Base-by-base conservation (phyloP, 2,329 filamentous ascomycete genomes). In the Thelonectria blattea region DNA sequence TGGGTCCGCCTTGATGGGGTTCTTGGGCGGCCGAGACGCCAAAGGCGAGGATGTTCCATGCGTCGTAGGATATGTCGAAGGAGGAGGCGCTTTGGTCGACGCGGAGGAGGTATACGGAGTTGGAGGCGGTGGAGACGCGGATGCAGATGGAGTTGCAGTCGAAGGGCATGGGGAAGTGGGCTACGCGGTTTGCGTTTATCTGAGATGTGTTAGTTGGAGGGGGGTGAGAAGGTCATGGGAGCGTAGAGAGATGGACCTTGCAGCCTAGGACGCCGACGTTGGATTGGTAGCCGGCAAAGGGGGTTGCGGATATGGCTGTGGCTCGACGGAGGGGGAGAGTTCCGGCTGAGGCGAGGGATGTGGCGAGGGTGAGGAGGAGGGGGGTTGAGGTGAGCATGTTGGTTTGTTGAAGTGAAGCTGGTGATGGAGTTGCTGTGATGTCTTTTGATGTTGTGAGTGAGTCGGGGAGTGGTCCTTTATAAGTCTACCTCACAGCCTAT, bases 151-250 rank as follows among this genome's bases (percentile, higher is more conserved):
- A 78, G 74, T 79, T 74, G 76, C 84, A 87, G 74, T 78, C 76
- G 39, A 83, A 75, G 4, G 76, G 69, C 20, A 66, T 68, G 3
- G 84, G 85, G 81, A 82, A 87, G 78, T 87, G 86, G 54, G 84
- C 84, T 37, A 86, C 78, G 48, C 83, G 82, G 75, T 86, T 81
- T 58, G 80, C 84, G 73, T 86, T 73, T 71, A 86, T 79, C 71
- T 22, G n/a, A n/a, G n/a, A n/a, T n/a, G n/a, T n/a, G n/a, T n/a
- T n/a, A n/a, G n/a, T n/a, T n/a, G n/a, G n/a, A n/a, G n/a, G n/a
- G n/a, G n/a, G n/a, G n/a, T n/a, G n/a, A n/a, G n/a, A n/a, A n/a
- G n/a, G n/a, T n/a, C n/a, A n/a, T n/a, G n/a, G n/a, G n/a, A n/a
- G n/a, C n/a, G n/a, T n/a, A n/a, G n/a, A n/a, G n/a, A n/a, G n/a